A percentile compares a stretch with the other conserved stretches of the same genome.
phyloP scores from a whole-genome alignment of 106 monocot species.

The Cymbidium sinense region DNA sequence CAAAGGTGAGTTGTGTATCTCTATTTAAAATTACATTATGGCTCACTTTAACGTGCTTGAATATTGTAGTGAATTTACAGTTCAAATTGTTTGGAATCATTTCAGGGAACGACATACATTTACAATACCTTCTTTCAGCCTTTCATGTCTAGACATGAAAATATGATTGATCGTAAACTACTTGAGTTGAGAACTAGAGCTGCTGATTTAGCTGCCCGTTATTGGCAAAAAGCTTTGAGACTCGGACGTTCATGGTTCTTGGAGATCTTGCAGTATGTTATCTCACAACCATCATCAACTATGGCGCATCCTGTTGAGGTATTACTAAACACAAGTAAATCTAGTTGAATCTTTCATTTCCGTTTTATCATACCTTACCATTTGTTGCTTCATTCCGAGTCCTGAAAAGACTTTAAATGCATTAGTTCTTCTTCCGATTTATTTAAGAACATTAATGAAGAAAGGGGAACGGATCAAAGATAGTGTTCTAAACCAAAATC shows the following conservation, averaged over 20 bases:
- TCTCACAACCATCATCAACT: constrained; percentile 17
- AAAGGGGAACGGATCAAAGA: no score
- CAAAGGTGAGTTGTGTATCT: not conserved
- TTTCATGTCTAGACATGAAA: constrained; percentile 30
- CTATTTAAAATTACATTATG: not conserved
- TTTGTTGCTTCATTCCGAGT: no score
- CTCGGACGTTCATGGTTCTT: constrained; percentile 28
- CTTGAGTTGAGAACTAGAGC: constrained; percentile 30
- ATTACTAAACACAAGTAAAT: not conserved
- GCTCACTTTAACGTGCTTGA: not conserved
- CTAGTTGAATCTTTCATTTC: no score
- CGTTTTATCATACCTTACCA: no score
- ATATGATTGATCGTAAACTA: constrained; percentile 29
- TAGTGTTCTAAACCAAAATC: not conserved
- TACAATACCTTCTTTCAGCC: constrained; percentile 32
- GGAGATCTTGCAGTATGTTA: constrained; percentile 23
- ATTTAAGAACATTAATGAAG: no score
- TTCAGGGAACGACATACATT: constrained; percentile 38
- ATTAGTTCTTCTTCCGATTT: no score
- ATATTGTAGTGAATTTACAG: not conserved
- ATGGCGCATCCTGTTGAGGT: not conserved
- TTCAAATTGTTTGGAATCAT: not conserved
- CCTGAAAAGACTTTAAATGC: no score
- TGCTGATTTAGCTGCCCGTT: constrained; percentile 17
- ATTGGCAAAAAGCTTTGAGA: constrained; percentile 21